A percentile compares a stretch with the other conserved stretches of the same genome.
phyloP scores from a whole-genome alignment of 805 yeast species.

The Lipomyces yamadae region DNA sequence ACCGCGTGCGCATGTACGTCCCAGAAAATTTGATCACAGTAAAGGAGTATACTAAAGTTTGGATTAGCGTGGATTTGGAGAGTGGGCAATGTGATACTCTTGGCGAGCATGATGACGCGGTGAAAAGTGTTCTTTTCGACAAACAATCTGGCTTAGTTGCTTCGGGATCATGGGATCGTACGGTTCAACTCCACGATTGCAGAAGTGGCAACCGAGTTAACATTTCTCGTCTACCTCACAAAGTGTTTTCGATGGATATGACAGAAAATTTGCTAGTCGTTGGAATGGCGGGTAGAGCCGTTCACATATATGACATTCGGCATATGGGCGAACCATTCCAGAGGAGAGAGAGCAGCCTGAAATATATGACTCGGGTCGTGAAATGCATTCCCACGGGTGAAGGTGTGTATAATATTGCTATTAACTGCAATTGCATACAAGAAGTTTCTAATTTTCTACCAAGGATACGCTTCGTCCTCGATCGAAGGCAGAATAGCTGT shows the following conservation, averaged over 20 bases:
- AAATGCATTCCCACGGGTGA: conserved; percentile 57
- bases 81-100: conserved; percentile 44
- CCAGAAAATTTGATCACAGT: not conserved
- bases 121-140: conserved; percentile 48
- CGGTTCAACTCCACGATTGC: conserved; percentile 55
- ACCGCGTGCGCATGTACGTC: conserved; percentile 22
- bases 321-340: conserved; percentile 53
- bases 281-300: conserved; percentile 58
- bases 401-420: conserved; percentile 51
- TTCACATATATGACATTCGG: conserved; percentile 64
- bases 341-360: conserved; percentile 65
- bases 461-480: conserved; percentile 59
- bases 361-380: conserved; percentile 65
- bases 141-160: conserved; percentile 47
- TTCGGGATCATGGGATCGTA: conserved; percentile 68
- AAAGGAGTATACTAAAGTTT: not conserved
- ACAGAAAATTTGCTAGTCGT: conserved; percentile 54
- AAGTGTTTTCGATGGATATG: conserved; percentile 68
- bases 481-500: conserved; percentile 84
- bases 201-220: conserved; percentile 40
- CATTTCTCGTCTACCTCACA: conserved; percentile 48
- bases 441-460: not conserved
- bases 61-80: conserved; percentile 54
- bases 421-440: not conserved
- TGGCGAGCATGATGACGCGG: conserved; percentile 50